Evolutionary conservation across 1,139 yeast species (phyloP), one percentile per base, ranked within the genome.

Genomic region (Suzukiozyma palmioleophila): DNA sequence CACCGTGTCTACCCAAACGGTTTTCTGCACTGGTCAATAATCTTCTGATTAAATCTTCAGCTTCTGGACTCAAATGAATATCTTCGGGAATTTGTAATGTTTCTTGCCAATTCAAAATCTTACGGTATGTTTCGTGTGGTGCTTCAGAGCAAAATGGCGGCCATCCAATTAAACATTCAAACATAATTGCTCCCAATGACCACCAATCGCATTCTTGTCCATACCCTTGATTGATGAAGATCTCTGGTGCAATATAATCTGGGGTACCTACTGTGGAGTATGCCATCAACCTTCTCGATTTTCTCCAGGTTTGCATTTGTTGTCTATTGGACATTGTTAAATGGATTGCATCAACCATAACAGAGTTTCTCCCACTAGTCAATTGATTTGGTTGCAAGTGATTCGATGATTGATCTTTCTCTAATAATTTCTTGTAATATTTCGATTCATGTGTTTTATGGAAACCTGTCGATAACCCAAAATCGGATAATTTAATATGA

Each of bases 191-290:
- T 22, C 99, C 99, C 32, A 92, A 69, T 4, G 97, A 88, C 98
- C 98, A 92, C 99, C 99, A 92, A 62, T 92, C 99, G 66, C 99
- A 94, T 60, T 92, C 97, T 65, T 90, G 97, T 13, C 98, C 97
- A 62, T 92, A 94, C 3, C 99, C 99, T 67, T 92, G 96, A 56
- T 92, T 95, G 39, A 90, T 73, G 54, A 92, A 94, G 48, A 94
- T 92, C 60, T 92, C 99, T 0, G 99, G 99, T 0, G 98, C 98
- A 62, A 92, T 94, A 61, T 92, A 92, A 62, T 92, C 99, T 0
- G 99, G 99, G 0, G 99, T 92, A 40, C 99, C 99, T 25, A 92
- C 99, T 0, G 98, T 92, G 4, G 97, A 89, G 59, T 92, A 92
- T 0, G 98, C 98, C 98, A 94, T 94, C 41, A 92, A 65, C 51